These are phyloP conservation scores for Jamesozyma rosinii DNA, from an alignment of 805 yeast genomes.

Conservation along the genomic window DNA sequence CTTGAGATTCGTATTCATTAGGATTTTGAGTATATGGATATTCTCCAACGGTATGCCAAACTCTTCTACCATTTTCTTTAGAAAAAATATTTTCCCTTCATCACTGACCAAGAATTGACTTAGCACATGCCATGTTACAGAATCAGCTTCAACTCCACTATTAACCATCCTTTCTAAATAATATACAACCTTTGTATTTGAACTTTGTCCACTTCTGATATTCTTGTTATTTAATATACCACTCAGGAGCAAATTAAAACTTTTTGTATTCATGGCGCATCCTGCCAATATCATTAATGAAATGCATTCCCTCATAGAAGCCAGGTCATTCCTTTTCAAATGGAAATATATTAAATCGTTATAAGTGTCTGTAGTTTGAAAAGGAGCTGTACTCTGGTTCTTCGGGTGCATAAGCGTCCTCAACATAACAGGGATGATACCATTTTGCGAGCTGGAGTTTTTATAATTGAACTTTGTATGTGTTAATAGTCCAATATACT, in stretches of 20 bases:
- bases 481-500: constrained; percentile 27
- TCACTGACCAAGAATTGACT: constrained; percentile 30
- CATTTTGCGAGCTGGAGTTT: constrained; percentile 32
- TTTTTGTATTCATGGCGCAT: constrained; percentile 30
- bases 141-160: constrained; percentile 26
- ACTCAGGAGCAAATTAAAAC: constrained; percentile 33
- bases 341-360: constrained; percentile 36
- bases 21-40: constrained; percentile 1
- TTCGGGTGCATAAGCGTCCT: constrained; percentile 34
- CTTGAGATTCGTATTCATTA: constrained; percentile 3
- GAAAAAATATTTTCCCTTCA: constrained; percentile 25
- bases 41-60: constrained; percentile 29
- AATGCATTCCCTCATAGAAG: constrained; percentile 34
- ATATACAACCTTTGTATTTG: constrained; percentile 22
- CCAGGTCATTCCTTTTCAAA: constrained; percentile 32
- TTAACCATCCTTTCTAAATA: constrained; percentile 29
- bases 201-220: constrained; percentile 22
- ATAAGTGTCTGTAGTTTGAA: constrained; percentile 28
- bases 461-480: constrained; percentile 32
- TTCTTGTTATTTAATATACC: constrained; percentile 24
- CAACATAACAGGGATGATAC: constrained; percentile 33
- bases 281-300: constrained; percentile 34
- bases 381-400: constrained; percentile 27
- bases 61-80: constrained; percentile 27
- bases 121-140: constrained; percentile 33